Evolutionary conservation across 371 early-diverging fungal genomes (phyloP).

Genomic region (Chytridiales sp.): DNA sequence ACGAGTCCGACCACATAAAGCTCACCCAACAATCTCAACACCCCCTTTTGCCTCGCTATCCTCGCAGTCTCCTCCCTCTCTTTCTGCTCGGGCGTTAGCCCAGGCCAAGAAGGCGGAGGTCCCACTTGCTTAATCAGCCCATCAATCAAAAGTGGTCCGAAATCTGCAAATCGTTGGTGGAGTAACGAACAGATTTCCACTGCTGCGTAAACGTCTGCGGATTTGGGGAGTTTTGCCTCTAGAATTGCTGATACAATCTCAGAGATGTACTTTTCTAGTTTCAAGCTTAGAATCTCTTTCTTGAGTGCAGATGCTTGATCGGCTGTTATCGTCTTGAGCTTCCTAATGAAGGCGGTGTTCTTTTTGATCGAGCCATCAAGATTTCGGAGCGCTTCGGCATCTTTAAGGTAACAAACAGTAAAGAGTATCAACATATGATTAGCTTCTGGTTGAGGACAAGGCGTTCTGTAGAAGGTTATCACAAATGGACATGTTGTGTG

Average conservation of each 20-base stretch:
- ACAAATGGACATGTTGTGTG: no score
- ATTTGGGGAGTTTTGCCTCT: conserved; percentile 76
- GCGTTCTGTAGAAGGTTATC: no score
- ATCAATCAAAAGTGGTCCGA: conserved; percentile 66
- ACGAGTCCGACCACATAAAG: conserved; percentile 74
- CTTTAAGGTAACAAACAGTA: no score
- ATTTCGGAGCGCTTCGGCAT: conserved; percentile 42
- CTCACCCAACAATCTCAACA: conserved; percentile 76
- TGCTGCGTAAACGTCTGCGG: conserved; percentile 74
- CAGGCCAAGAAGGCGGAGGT: conserved; percentile 24
- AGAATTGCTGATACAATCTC: conserved; percentile 84
- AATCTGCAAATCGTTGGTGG: conserved; percentile 89
- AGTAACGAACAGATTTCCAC: conserved; percentile 84
- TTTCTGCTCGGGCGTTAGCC: conserved; percentile 66
- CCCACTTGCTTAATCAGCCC: conserved; percentile 55
- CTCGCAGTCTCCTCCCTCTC: conserved; percentile 84
- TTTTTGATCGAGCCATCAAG: conserved; percentile 96
- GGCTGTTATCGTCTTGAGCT: conserved; percentile 80
- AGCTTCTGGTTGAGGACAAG: no score
- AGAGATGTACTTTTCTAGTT: conserved; percentile 93
- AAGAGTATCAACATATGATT: no score
- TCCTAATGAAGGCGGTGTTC: conserved; percentile 92
- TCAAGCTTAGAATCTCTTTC: conserved; percentile 81
- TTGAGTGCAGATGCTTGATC: conserved; percentile 69
- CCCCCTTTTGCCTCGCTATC: conserved; percentile 64